These are phyloP conservation scores for Clavaria fumosa DNA, from an alignment of 768 basidiomycete genomes.

Conservation along the genomic window DNA sequence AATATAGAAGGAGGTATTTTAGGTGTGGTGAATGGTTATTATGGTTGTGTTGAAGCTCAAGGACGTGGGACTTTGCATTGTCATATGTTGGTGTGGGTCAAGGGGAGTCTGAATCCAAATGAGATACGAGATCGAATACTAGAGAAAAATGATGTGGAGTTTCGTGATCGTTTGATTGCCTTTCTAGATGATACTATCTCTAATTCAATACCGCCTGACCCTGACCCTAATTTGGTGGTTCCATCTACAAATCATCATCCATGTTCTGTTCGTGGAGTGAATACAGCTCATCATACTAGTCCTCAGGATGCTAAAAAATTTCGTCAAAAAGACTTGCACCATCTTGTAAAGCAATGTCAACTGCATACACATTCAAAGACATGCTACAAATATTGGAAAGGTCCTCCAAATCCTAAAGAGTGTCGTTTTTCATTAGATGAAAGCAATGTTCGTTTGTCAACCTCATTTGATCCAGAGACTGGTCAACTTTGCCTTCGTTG, in stretches of 20 bases:
- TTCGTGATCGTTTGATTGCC: slow-evolving; percentile 9
- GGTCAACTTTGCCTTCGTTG: slow-evolving; percentile 5
- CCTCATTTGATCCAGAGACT: slow-evolving; percentile 6
- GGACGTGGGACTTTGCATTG: slow-evolving; percentile 18
- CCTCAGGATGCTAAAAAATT: neutral
- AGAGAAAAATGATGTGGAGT: slow-evolving; percentile 9
- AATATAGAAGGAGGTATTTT: slow-evolving; percentile 2
- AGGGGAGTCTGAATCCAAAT: slow-evolving; percentile 6
- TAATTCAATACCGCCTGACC: slow-evolving; percentile 13
- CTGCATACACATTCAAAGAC: slow-evolving; percentile 7
- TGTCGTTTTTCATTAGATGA: neutral
- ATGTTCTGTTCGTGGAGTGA: slow-evolving; percentile 9
- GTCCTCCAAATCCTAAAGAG: neutral
- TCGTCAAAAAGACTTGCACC: slow-evolving; percentile 13
- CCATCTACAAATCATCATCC: slow-evolving; percentile 11
- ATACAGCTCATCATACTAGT: neutral
- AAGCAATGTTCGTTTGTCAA: slow-evolving; percentile 4
- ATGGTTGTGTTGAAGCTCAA: slow-evolving; percentile 16
- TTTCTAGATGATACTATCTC: slow-evolving; percentile 17
- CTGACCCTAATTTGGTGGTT: slow-evolving; percentile 1
- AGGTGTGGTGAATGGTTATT: slow-evolving; percentile 9
- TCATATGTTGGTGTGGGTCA: slow-evolving; percentile 19
- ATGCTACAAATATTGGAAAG: slow-evolving; percentile 9
- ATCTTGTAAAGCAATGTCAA: slow-evolving; percentile 11
- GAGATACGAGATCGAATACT: slow-evolving; percentile 10